These are phyloP conservation scores for Hermanozyma aechmeae DNA, from an alignment of 805 yeast species.

Conservation along the genomic window DNA sequence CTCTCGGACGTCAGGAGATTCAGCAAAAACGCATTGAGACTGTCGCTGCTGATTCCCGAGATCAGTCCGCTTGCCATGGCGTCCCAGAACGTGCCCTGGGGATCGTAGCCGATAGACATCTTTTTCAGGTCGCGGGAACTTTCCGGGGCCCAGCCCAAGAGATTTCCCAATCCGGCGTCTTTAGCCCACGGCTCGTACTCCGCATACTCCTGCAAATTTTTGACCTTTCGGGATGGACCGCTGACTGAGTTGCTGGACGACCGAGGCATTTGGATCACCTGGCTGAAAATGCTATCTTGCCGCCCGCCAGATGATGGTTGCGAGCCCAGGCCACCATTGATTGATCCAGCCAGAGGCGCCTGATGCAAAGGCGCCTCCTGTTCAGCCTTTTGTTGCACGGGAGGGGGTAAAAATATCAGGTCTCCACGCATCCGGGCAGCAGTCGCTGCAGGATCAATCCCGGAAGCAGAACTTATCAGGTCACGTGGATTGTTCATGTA, in stretches of 20 bases:
- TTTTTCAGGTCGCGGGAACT: too few species aligned
- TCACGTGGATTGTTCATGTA: slow-evolving; percentile 12
- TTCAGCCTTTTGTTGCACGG: slow-evolving; percentile 7
- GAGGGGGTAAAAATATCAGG: slow-evolving; percentile 30
- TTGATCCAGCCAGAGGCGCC: too few species aligned
- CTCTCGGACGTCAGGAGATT: slow-evolving; percentile 26
- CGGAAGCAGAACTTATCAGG: too few species aligned
- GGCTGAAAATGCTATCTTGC: slow-evolving; percentile 30
- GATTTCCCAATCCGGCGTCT: too few species aligned
- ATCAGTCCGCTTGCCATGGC: slow-evolving; percentile 11
- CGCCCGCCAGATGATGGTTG: slow-evolving; percentile 13
- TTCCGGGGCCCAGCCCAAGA: too few species aligned
- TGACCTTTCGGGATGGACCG: slow-evolving; percentile 9
- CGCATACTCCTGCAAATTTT: neutral
- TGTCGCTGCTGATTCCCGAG: slow-evolving; percentile 20
- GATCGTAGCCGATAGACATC: too few species aligned
- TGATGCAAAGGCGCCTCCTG: neutral
- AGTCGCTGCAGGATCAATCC: slow-evolving; percentile 3
- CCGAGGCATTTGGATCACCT: slow-evolving; percentile 30
- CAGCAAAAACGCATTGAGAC: slow-evolving; percentile 23
- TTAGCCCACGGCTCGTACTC: neutral
- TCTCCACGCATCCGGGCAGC: slow-evolving; percentile 26
- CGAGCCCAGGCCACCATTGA: too few species aligned
- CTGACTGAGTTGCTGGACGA: slow-evolving; percentile 24
- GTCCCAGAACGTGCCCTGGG: slow-evolving; percentile 24